phyloP scores from a whole-genome alignment of 371 early-diverging fungal species.

The Mucor indicus region DNA sequence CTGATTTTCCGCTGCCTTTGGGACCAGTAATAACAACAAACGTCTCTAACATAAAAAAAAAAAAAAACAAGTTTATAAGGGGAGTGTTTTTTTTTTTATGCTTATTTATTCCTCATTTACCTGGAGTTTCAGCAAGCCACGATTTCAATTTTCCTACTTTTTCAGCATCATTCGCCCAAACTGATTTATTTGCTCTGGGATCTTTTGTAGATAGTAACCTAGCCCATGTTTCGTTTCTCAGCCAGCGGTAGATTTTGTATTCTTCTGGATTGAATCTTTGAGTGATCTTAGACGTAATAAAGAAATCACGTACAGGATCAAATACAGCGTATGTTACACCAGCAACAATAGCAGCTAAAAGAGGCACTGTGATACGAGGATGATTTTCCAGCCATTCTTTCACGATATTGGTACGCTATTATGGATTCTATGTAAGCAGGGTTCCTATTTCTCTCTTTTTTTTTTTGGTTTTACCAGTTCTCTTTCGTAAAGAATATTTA shows the following conservation, averaged over 20 bases:
- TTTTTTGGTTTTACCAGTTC: constrained; percentile 35
- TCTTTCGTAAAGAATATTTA: constrained; percentile 72
- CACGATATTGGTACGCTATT: constrained; percentile 58
- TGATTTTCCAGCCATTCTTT: constrained; percentile 70
- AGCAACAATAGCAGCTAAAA: constrained; percentile 75
- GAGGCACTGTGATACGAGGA: constrained; percentile 69
- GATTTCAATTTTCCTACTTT: constrained; percentile 55
- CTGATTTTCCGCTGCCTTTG: constrained; percentile 60
- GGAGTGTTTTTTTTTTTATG: neutral
- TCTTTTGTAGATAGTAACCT: constrained; percentile 21
- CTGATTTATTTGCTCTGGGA: constrained; percentile 9
- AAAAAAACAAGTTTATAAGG: neutral
- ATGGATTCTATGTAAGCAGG: neutral
- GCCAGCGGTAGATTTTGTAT: constrained; percentile 61
- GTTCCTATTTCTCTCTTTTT: neutral
- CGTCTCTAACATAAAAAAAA: constrained; percentile 37
- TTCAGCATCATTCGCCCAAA: constrained; percentile 65
- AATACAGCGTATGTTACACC: constrained; percentile 82
- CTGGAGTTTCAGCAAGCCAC: constrained; percentile 70
- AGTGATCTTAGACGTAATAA: constrained; percentile 78
- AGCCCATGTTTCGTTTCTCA: constrained; percentile 62
- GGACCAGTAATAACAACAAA: constrained; percentile 62
- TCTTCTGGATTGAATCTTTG: constrained; percentile 71
- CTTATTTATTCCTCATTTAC: constrained; percentile 21
- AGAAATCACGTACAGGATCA: constrained; percentile 89